A percentile compares a stretch with the other conserved stretches of the same genome.
Conservation (phyloP, 768 basidiomycete genomes). For the Termitomyces sp. region DNA sequence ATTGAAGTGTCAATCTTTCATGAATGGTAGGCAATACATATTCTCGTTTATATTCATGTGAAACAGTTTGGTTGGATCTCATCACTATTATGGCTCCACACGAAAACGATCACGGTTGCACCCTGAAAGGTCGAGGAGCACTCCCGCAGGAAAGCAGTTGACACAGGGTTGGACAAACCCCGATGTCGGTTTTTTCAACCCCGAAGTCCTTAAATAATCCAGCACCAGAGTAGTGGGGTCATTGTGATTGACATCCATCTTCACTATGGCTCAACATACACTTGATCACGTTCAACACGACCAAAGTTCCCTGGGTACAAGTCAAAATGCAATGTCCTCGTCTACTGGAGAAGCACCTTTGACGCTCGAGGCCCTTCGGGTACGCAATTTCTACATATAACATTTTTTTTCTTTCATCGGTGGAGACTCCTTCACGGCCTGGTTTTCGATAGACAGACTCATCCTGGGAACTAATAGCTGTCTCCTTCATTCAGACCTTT, state of each 20-base stretch:
- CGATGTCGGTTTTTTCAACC: not conserved
- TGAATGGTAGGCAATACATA: no score
- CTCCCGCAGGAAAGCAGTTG: not conserved
- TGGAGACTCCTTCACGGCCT: not conserved
- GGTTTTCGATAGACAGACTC: not conserved
- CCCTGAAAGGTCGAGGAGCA: no score
- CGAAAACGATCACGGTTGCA: no score
- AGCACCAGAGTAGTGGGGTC: not conserved
- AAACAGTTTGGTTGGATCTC: no score
- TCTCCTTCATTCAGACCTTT: not conserved
- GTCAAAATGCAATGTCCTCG: not conserved
- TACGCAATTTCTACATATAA: not conserved
- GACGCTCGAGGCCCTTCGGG: not conserved
- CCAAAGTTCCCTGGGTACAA: not conserved
- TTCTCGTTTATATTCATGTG: no score
- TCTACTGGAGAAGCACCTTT: not conserved
- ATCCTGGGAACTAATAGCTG: not conserved
- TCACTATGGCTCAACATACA: not conserved
- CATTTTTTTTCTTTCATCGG: no score
- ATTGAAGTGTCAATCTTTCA: no score
- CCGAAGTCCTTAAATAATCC: not conserved
- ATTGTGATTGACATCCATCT: not conserved
- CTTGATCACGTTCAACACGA: not conserved
- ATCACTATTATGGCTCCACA: no score
- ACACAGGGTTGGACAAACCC: not conserved